phyloP scores from a whole-genome alignment of 768 basidiomycete genomes.

The Tricholoma hemisulphureum region DNA sequence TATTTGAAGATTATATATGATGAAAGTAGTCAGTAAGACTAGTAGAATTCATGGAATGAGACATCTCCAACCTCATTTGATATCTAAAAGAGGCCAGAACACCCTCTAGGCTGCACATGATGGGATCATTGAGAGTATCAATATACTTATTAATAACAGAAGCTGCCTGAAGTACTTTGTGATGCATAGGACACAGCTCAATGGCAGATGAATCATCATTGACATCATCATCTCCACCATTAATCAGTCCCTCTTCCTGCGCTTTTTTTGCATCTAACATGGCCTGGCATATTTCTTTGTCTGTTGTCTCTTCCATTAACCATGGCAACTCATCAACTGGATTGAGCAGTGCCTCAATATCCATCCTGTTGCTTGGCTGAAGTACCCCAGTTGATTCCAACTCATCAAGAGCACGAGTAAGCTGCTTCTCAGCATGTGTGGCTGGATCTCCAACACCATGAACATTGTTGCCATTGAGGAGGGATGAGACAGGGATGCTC shows the following conservation, averaged over 20 bases:
- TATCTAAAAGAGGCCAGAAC: too few relatives aligned
- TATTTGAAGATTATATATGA: too few relatives aligned
- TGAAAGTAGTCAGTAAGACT: too few relatives aligned
- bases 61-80: too few relatives aligned
- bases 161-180: background rate
- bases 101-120: background rate
- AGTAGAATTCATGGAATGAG: too few relatives aligned
- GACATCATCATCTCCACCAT: conserved; percentile 13
- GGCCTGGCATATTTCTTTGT: conserved; percentile 15
- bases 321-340: conserved; percentile 11
- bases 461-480: conserved; percentile 11
- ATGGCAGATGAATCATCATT: background rate
- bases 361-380: conserved; percentile 19
- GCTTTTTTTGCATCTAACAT: conserved; percentile 15
- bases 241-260: conserved; percentile 4
- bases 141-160: background rate
- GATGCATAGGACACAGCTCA: background rate
- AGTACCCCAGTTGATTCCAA: conserved; percentile 13
- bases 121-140: background rate
- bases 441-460: conserved; percentile 6
- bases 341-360: too few relatives aligned
- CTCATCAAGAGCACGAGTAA: background rate
- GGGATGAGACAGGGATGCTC: conserved; percentile 20
- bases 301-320: conserved; percentile 10
- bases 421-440: conserved; percentile 9